phyloP scores from a whole-genome alignment of 768 basidiomycete species.

The Chiua virens region DNA sequence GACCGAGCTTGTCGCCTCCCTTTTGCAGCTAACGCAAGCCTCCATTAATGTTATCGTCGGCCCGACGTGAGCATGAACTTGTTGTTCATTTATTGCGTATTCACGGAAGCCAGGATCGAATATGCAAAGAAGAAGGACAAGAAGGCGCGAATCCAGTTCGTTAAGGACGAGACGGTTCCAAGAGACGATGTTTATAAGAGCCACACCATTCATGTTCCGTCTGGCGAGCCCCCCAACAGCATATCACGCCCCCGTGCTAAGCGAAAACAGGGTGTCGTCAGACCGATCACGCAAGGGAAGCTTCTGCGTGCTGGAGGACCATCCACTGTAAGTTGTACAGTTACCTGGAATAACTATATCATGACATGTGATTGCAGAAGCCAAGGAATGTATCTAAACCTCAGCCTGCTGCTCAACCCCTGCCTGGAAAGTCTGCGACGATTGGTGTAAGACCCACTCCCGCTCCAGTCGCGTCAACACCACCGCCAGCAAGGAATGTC shows the following conservation, averaged over 20 bases:
- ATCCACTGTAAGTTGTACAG: slow-evolving; percentile 46
- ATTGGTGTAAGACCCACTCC: slow-evolving; percentile 24
- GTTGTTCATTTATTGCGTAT: background rate
- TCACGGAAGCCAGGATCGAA: slow-evolving; percentile 59
- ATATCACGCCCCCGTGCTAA: slow-evolving; percentile 81
- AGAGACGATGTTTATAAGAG: slow-evolving; percentile 92
- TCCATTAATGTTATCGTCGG: slow-evolving; percentile 71
- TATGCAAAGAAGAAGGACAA: slow-evolving; percentile 99
- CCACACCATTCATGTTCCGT: slow-evolving; percentile 81
- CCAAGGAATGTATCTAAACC: slow-evolving; percentile 36
- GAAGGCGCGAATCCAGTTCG: slow-evolving; percentile 78
- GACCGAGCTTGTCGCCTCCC: slow-evolving; percentile 85
- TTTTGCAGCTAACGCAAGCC: slow-evolving; percentile 79
- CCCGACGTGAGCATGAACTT: slow-evolving; percentile 61
- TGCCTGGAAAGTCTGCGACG: slow-evolving; percentile 56
- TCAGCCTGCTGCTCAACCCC: slow-evolving; percentile 48
- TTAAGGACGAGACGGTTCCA: slow-evolving; percentile 83
- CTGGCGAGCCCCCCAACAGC: slow-evolving; percentile 84
- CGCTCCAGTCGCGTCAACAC: slow-evolving; percentile 32
- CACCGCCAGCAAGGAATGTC: slow-evolving; percentile 41
- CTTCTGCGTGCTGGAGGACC: slow-evolving; percentile 77
- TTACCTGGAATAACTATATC: background rate
- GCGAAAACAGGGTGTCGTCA: slow-evolving; percentile 81
- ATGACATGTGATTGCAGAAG: slow-evolving; percentile 39
- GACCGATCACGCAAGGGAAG: slow-evolving; percentile 85